A percentile compares a stretch with the other conserved stretches of the same genome.
Evolutionary conservation across 2,329 filamentous ascomycete genomes (phyloP).

Genomic region (Xylariaceae sp.): DNA sequence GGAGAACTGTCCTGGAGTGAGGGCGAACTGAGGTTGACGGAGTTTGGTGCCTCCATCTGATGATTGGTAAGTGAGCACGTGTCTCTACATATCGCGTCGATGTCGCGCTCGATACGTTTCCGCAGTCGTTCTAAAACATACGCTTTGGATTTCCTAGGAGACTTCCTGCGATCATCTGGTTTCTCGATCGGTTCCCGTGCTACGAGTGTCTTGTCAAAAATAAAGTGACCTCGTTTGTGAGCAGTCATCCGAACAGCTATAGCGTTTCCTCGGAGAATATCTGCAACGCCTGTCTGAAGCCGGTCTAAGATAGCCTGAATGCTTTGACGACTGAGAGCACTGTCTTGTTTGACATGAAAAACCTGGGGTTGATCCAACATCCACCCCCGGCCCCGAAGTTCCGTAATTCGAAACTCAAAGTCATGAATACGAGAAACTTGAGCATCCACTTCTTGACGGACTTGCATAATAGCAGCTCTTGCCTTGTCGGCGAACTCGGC

Average conservation of each 20-base stretch:
- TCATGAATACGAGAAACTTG: conserved; percentile 43
- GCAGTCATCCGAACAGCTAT: conserved; percentile 46
- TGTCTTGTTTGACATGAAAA: conserved; percentile 42
- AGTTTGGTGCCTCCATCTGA: conserved; percentile 15
- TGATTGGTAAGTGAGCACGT: conserved; percentile 45
- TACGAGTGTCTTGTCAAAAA: conserved; percentile 49
- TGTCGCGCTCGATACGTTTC: conserved; percentile 45
- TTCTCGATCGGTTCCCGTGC: conserved; percentile 36
- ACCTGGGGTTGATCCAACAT: conserved; percentile 44
- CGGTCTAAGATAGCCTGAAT: conserved; percentile 50
- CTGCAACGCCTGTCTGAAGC: conserved; percentile 48
- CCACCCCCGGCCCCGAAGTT: conserved; percentile 47
- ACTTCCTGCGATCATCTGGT: conserved; percentile 31
- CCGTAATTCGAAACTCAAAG: conserved; percentile 46
- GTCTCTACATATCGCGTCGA: conserved; percentile 50
- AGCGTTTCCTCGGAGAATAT: conserved; percentile 47
- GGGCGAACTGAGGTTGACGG: conserved; percentile 2
- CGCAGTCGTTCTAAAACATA: conserved; percentile 42
- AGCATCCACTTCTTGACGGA: conserved; percentile 42
- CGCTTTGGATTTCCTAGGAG: conserved; percentile 36
- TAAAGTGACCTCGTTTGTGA: conserved; percentile 52
- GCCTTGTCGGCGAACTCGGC: conserved; percentile 42
- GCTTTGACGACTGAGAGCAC: conserved; percentile 43
- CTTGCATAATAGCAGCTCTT: conserved; percentile 35
- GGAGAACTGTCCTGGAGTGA: conserved; percentile 1